Base-by-base conservation (phyloP, 1,139 yeast genomes). In the Candida tetrigidarum region DNA sequence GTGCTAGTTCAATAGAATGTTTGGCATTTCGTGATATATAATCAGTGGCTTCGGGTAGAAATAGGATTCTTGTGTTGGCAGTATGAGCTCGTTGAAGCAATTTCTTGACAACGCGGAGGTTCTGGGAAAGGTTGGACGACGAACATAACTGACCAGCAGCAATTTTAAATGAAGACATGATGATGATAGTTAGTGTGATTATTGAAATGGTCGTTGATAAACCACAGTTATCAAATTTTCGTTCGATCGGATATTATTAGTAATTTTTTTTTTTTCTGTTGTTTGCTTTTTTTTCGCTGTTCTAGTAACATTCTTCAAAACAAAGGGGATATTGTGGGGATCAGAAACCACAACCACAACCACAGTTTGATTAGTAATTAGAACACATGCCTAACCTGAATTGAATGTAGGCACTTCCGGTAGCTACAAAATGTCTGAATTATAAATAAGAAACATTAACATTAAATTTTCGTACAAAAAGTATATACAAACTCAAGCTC, bases 11-110 rank as follows among this genome's bases (percentile, higher is more conserved):
- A 43, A 76, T 69, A 1, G 96, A 84, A 52, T 89, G 92, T 1
- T 63, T 62, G 1, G 95, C 83, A 51, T 83, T 79, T 38, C 80
- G 71, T 3, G 96, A 86, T 36, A 93, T 76, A 62, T 90, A 93
- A 59, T 93, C 98, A 1, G 93, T 78, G 0, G 98, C 98, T 62
- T 93, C 99, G 1, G 98, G 98, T 35, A 93, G 75, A 59, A 92
- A 91, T 8, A 92, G 71, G 3, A 89, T 81, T 49, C 76, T 69
- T 9, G 85, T 90, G 3, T 83, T 75, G 9, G 73, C 60, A 7
- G 65, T 64, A 0, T 86, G 75, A 0, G 97, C 96, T 44, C 72
- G 66, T n/a, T 69, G 63, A 23, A 91, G 81, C 30, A 91, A 69
- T 39, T 71, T 71, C 14, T 76, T 72, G 0, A 84, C 93, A 1